Conservation (phyloP, 2,329 filamentous ascomycete species). For the Xenosphaeropsis pyriputrescens region DNA sequence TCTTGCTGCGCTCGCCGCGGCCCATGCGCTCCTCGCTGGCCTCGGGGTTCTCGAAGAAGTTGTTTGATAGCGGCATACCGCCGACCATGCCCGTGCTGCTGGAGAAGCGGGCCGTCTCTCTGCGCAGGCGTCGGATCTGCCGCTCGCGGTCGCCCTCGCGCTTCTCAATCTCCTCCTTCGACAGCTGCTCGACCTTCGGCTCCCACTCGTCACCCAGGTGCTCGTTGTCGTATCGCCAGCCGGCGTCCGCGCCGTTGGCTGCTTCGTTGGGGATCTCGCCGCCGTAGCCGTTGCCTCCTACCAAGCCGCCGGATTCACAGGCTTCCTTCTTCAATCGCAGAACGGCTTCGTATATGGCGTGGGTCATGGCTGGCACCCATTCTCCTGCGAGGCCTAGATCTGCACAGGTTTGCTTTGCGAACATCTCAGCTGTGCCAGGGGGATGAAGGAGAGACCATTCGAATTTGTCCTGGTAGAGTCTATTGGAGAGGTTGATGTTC, state of each 20-base stretch:
- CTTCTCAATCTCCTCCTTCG: slow-evolving; percentile 95
- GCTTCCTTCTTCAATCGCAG: slow-evolving; percentile 90
- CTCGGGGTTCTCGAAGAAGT: slow-evolving; percentile 38
- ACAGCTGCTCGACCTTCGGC: slow-evolving; percentile 66
- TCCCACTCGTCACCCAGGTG: slow-evolving; percentile 76
- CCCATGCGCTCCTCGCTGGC: slow-evolving; percentile 66
- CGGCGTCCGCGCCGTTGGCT: slow-evolving; percentile 50
- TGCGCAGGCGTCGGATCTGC: slow-evolving; percentile 70
- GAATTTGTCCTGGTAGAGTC: slow-evolving; percentile 91
- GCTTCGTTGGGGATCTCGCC: slow-evolving; percentile 70
- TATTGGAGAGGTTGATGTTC: slow-evolving; percentile 82
- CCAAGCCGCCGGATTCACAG: slow-evolving; percentile 77
- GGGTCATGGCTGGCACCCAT: slow-evolving; percentile 88
- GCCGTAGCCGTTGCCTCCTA: slow-evolving; percentile 46
- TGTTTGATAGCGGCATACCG: slow-evolving; percentile 47
- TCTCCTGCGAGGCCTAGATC: slow-evolving; percentile 82
- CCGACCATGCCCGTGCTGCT: slow-evolving; percentile 71
- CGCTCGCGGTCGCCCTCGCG: slow-evolving; percentile 87
- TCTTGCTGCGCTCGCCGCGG: slow-evolving; percentile 82
- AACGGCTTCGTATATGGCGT: slow-evolving; percentile 93
- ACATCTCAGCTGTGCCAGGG: slow-evolving; percentile 79
- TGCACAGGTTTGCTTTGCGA: slow-evolving; percentile 83
- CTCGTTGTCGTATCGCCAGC: slow-evolving; percentile 92
- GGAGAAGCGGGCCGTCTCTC: slow-evolving; percentile 87
- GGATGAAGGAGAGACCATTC: slow-evolving; percentile 94